A percentile compares a stretch with the other conserved stretches of the same genome.
Conservation (phyloP, 768 basidiomycete genomes). For the Suillus occidentalis region DNA sequence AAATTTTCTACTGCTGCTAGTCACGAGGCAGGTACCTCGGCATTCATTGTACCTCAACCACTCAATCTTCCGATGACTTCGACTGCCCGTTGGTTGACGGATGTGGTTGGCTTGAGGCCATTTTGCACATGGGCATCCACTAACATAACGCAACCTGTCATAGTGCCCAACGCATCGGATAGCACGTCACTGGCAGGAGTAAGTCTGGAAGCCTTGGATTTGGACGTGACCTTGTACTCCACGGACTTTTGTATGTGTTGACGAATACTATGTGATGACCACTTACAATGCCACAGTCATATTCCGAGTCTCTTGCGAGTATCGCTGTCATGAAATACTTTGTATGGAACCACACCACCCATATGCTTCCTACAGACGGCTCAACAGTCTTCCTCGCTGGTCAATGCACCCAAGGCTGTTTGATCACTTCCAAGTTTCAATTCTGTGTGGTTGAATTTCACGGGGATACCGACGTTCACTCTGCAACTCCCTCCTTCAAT, state of each 20-base stretch:
- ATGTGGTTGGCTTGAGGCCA: slow-evolving; percentile 28
- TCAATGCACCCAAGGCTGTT: slow-evolving; percentile 23
- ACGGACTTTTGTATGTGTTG: slow-evolving; percentile 12
- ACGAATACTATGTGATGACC: background rate
- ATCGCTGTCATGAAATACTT: background rate
- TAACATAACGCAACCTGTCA: slow-evolving; percentile 21
- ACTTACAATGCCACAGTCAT: too few species aligned
- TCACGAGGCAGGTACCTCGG: slow-evolving; percentile 15
- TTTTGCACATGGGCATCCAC: slow-evolving; percentile 29
- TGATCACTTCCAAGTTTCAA: background rate
- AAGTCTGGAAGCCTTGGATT: slow-evolving; percentile 17
- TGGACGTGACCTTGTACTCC: slow-evolving; percentile 17
- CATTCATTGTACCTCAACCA: slow-evolving; percentile 22
- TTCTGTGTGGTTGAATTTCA: slow-evolving; percentile 16
- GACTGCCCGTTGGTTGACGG: slow-evolving; percentile 29
- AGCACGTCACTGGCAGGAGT: slow-evolving; percentile 9
- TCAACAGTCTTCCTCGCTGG: slow-evolving; percentile 24
- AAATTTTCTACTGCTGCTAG: slow-evolving; percentile 15
- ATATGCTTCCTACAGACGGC: slow-evolving; percentile 16
- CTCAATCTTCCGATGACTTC: slow-evolving; percentile 17
- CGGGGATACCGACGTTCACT: slow-evolving; percentile 14
- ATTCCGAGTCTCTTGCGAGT: too few species aligned
- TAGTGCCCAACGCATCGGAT: slow-evolving; percentile 18
- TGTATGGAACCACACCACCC: slow-evolving; percentile 21
- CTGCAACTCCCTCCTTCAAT: slow-evolving; percentile 7